phyloP scores from a whole-genome alignment of 306 rosid genomes.

The Vigna unguiculata region DNA sequence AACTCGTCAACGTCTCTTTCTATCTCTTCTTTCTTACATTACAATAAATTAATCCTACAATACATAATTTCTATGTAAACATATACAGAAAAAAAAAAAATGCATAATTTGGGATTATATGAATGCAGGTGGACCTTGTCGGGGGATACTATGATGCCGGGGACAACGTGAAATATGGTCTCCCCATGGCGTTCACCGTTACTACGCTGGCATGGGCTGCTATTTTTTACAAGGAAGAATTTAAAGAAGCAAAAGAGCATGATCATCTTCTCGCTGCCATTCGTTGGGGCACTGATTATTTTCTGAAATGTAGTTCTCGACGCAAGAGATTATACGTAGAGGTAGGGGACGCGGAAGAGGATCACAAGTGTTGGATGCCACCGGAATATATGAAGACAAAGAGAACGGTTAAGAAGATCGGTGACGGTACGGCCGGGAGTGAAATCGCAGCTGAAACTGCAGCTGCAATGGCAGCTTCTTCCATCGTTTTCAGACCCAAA shows the following conservation, averaged over 20 bases:
- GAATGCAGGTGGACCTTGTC: conserved; percentile 71
- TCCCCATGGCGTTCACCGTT: conserved; percentile 93
- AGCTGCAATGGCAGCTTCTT: conserved; percentile 87
- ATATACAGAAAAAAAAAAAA: not conserved
- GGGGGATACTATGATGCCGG: conserved; percentile 99
- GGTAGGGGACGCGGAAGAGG: conserved; percentile 82
- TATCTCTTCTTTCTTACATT: not conserved
- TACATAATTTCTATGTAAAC: too few relatives aligned
- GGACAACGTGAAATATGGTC: conserved; percentile 92
- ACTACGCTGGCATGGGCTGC: conserved; percentile 90
- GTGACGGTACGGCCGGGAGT: conserved; percentile 58
- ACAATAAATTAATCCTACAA: too few relatives aligned
- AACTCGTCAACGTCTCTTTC: conserved; percentile 53
- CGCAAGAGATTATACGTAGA: conserved; percentile 65
- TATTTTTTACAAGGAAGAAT: conserved; percentile 55
- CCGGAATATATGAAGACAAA: conserved; percentile 85
- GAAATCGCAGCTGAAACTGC: conserved; percentile 96
- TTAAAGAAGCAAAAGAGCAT: conserved; percentile 65
- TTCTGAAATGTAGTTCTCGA: conserved; percentile 61
- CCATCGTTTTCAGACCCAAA: conserved; percentile 61
- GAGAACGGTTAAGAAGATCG: conserved; percentile 69
- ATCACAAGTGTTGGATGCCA: conserved; percentile 83
- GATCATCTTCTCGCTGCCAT: conserved; percentile 61
- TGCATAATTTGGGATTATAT: too few relatives aligned
- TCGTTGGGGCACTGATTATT: conserved; percentile 91